Evolutionary conservation across 306 rosid species (phyloP), one percentile per base, ranked within the genome.

Genomic region (Leucaena leucocephala): DNA sequence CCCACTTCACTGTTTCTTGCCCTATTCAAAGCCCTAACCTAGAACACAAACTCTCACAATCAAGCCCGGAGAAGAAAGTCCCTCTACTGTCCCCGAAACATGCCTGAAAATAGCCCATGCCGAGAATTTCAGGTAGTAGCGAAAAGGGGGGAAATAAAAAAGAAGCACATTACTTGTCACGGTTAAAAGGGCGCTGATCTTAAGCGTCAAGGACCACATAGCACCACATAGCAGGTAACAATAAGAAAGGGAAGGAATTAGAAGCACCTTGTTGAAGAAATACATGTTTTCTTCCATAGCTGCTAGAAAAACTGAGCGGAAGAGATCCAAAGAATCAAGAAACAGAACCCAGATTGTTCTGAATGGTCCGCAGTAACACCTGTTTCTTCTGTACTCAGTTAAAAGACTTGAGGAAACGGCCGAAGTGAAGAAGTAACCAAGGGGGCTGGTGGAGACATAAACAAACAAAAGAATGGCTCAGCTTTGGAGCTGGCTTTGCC

Each of bases 211-310:
- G 39, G 81, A 27, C 16, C 62, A 79, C 45, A 42, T 0, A 75
- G 68, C 12, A 27, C 16, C 62, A 79, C 45, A 42, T 0, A 75
- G 68, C 12, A 12, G 15, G 64, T 54, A 16, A 62, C 5, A 21
- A 17, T 17, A 36, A 38, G 14, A 39, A 5, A 75, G 17, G n/a
- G n/a, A 0, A 64, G 45, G 17, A 65, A 82, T 35, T 55, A 66
- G 55, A 74, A 78, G 81, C 61, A 94, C 98, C 98, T 94, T 91
- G 86, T 83, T 85, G 84, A 83, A 68, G 80, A 92, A 88, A 67
- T 85, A 89, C 84, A 84, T 74, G 72, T 80, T 80, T 84, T 80
- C 97, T n/a, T 85, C 92, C 97, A 94, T 92, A 50, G 89, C 65
- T 84, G 68, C 39, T 71, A 71, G 48, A 68, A 58, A 72, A 68